Conservation (phyloP, 2,329 filamentous ascomycete species). For the Talaromyces sp. region DNA sequence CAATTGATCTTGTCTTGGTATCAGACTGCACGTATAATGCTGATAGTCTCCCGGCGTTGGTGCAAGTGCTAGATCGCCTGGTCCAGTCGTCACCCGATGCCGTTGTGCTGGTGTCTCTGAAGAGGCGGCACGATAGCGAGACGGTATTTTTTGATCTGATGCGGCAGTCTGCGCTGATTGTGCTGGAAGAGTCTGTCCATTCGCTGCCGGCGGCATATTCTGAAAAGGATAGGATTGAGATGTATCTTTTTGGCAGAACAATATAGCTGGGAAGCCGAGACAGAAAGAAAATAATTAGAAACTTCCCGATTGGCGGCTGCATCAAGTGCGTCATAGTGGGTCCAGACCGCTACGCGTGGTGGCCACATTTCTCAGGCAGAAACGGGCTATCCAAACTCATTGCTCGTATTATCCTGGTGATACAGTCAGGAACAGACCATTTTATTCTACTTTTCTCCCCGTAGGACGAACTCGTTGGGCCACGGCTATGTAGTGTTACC, state of each 20-base stretch:
- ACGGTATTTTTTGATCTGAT: slow-evolving; percentile 64
- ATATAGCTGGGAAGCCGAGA: too few relatives aligned
- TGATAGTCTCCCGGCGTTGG: slow-evolving; percentile 62
- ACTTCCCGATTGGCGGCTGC: background rate
- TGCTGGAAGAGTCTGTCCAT: slow-evolving; percentile 32
- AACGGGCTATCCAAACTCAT: background rate
- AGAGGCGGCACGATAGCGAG: slow-evolving; percentile 65
- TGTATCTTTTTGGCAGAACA: slow-evolving; percentile 11
- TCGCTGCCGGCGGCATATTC: slow-evolving; percentile 32
- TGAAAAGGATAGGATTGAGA: slow-evolving; percentile 17
- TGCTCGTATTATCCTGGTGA: too few relatives aligned
- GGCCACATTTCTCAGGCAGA: slow-evolving; percentile 2
- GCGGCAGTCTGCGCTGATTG: slow-evolving; percentile 36
- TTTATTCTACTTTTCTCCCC: too few relatives aligned
- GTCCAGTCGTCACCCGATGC: slow-evolving; percentile 48
- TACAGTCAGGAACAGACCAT: too few relatives aligned
- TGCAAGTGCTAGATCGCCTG: slow-evolving; percentile 54
- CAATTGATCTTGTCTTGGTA: slow-evolving; percentile 60
- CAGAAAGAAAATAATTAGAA: background rate
- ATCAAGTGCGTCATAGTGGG: background rate
- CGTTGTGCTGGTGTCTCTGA: slow-evolving; percentile 60
- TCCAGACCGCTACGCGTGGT: background rate
- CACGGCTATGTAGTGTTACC: background rate
- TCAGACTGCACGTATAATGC: slow-evolving; percentile 73
- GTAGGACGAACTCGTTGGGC: background rate